These are phyloP conservation scores for Collybia sordida DNA, from an alignment of 768 basidiomycete genomes.

Conservation along the genomic window DNA sequence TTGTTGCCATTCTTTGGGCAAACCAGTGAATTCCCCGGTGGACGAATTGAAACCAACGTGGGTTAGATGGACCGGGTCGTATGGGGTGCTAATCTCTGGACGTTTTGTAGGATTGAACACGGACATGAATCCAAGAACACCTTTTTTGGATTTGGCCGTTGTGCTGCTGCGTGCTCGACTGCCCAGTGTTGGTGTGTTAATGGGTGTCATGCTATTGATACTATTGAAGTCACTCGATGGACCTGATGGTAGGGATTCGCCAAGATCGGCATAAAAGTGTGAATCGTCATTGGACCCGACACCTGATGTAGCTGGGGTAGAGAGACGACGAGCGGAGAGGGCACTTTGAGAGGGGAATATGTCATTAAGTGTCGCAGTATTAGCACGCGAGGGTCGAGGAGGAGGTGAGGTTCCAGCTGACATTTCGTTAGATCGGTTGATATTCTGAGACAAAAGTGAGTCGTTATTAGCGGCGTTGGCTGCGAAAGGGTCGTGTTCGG, in stretches of 20 bases:
- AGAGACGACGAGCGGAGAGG: conserved; percentile 50
- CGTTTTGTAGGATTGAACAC: conserved; percentile 72
- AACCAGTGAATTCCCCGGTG: conserved; percentile 96
- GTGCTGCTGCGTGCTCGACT: conserved; percentile 49
- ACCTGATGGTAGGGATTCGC: conserved; percentile 37
- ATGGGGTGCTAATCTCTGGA: conserved; percentile 94
- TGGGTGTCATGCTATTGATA: conserved; percentile 17
- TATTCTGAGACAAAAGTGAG: conserved; percentile 24
- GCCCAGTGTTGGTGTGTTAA: conserved; percentile 17
- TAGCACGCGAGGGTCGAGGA: conserved; percentile 79
- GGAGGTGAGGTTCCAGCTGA: conserved; percentile 54
- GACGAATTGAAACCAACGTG: conserved; percentile 99
- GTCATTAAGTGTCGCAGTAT: conserved; percentile 80
- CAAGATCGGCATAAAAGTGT: conserved; percentile 46
- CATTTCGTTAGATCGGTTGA: conserved; percentile 32
- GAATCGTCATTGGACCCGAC: conserved; percentile 20
- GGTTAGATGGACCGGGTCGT: conserved; percentile 98
- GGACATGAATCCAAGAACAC: conserved; percentile 76
- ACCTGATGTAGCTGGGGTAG: conserved; percentile 38
- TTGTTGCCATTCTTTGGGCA: conserved; percentile 99
- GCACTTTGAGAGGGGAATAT: conserved; percentile 50
- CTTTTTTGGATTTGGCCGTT: conserved; percentile 54
- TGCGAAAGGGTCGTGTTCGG: conserved; percentile 64
- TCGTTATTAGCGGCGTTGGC: conserved; percentile 29
- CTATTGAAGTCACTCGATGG: conserved; percentile 28